phyloP scores from a whole-genome alignment of 164 flowering plant species.

The Stephania yunnanensis region DNA sequence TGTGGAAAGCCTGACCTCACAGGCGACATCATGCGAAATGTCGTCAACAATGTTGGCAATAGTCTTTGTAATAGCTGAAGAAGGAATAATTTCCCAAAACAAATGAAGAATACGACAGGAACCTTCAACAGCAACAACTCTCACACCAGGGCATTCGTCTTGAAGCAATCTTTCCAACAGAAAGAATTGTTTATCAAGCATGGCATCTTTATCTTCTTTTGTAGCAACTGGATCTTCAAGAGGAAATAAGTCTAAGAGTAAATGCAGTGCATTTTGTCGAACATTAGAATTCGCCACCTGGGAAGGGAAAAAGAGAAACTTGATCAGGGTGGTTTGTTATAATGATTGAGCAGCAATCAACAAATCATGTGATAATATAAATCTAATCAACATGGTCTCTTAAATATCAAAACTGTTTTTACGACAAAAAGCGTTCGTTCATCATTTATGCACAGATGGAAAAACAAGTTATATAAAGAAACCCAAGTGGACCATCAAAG shows the following conservation, averaged over 20 bases:
- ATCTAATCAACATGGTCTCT: not conserved
- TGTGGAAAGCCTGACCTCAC: slow-evolving; percentile 75
- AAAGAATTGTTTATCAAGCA: slow-evolving; percentile 75
- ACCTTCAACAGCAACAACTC: slow-evolving; percentile 93
- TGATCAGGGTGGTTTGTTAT: not conserved
- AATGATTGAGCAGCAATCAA: not conserved
- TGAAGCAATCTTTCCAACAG: slow-evolving; percentile 64
- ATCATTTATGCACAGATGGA: not conserved
- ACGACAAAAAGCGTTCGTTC: not conserved
- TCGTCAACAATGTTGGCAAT: slow-evolving; percentile 62
- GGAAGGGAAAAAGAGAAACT: slow-evolving; percentile 8
- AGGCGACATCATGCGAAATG: slow-evolving; percentile 57
- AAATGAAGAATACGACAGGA: slow-evolving; percentile 76
- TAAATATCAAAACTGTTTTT: not conserved
- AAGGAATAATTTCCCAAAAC: slow-evolving; percentile 92
- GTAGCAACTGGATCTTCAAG: slow-evolving; percentile 93
- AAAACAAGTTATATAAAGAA: not conserved
- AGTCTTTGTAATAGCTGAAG: slow-evolving; percentile 65
- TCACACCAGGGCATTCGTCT: slow-evolving; percentile 83
- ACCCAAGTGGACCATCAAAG: not conserved
- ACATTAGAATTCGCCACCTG: slow-evolving; percentile 98
- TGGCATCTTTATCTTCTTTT: slow-evolving; percentile 69
- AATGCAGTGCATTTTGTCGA: slow-evolving; percentile 85
- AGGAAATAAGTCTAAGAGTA: slow-evolving; percentile 91
- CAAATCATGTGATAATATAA: not conserved